Evolutionary conservation across 2,329 filamentous ascomycete genomes (phyloP).

Genomic region (Trichoderma aggressivum): DNA sequence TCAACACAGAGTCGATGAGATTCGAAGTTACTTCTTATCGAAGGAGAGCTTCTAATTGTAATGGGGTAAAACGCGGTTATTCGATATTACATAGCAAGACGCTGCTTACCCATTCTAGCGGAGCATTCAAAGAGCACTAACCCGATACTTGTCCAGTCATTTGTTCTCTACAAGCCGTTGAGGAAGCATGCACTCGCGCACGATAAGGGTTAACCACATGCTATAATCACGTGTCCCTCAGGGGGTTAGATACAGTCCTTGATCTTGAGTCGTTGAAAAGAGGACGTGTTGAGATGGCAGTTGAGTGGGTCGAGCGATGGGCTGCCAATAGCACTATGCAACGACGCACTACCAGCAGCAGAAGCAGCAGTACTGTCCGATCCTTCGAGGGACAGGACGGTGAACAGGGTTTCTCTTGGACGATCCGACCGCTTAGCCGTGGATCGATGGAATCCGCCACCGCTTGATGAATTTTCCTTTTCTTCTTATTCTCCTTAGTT

Average conservation of each 20-base stretch:
- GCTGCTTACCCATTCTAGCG: not conserved
- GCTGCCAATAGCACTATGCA: not conserved
- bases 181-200: not conserved
- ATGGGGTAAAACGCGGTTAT: not conserved
- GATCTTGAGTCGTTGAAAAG: not conserved
- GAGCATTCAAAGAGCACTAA: not conserved
- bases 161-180: not conserved
- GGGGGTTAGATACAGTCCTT: not conserved
- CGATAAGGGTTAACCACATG: not conserved
- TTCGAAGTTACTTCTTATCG: constrained; percentile 61
- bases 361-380: not conserved
- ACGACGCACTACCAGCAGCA: not conserved
- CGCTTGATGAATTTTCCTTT: not conserved
- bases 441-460: constrained; percentile 13
- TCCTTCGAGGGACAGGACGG: not conserved
- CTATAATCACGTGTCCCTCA: not conserved
- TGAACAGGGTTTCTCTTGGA: not conserved
- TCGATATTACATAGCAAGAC: not conserved
- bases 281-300: not conserved
- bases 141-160: not conserved
- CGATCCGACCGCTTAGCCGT: not conserved
- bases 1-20: constrained; percentile 61
- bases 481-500: not conserved
- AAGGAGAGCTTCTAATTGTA: constrained; percentile 52
- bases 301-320: not conserved